These are phyloP conservation scores for Chimonanthus praecox DNA, from an alignment of 164 flowering plant genomes.

Conservation along the genomic window DNA sequence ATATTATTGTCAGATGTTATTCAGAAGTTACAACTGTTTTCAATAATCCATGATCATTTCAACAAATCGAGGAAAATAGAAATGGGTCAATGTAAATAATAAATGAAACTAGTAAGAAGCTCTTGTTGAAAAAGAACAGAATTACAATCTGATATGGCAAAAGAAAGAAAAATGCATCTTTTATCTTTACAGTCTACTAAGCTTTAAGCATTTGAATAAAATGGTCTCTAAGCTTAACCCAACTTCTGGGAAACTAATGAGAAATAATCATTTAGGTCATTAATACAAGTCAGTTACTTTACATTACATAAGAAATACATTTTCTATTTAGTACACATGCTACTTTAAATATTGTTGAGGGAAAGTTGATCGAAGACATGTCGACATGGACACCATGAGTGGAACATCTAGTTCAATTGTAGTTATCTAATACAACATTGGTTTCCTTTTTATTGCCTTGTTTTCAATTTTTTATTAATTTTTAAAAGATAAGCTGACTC, in stretches of 20 bases:
- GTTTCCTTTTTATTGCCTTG: no score
- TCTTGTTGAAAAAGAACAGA: background rate
- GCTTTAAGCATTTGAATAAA: no score
- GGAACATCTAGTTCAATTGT: background rate
- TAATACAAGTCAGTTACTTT: no score
- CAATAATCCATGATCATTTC: background rate
- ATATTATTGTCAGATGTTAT: background rate
- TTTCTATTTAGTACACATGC: no score
- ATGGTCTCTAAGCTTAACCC: background rate
- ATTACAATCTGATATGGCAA: background rate
- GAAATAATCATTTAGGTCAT: background rate
- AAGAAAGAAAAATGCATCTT: background rate
- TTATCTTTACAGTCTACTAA: background rate
- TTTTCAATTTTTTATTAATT: no score
- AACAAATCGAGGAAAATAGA: background rate
- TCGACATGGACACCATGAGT: background rate
- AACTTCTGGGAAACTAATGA: background rate
- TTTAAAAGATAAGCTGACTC: background rate
- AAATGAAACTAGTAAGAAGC: background rate
- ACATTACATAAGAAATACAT: no score
- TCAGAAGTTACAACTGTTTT: background rate
- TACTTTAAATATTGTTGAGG: no score
- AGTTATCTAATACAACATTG: no score
- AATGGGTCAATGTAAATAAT: background rate
- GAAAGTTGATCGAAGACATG: no score